These are phyloP conservation scores for Skeletonema grethae DNA, from an alignment of 108 stramenopile species.

Conservation along the genomic window DNA sequence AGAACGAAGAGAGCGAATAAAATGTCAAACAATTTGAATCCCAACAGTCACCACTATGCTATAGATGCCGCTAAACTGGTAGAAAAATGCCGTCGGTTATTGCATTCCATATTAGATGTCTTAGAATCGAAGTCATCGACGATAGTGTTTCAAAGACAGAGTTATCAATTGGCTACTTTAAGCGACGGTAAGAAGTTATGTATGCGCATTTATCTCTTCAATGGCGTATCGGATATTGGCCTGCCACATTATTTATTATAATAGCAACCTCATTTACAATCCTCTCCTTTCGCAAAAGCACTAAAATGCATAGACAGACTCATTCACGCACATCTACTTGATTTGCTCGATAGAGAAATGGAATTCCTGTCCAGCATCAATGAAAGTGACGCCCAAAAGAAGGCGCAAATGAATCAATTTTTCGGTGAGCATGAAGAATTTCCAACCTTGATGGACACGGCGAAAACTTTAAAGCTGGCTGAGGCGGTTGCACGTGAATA, in stretches of 20 bases:
- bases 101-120: slow-evolving; percentile 41
- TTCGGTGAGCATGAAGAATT: slow-evolving; percentile 32
- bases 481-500: slow-evolving; percentile 28
- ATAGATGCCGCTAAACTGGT: slow-evolving; percentile 58
- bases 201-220: not conserved
- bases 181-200: slow-evolving; percentile 31
- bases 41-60: slow-evolving; percentile 51
- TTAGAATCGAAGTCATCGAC: slow-evolving; percentile 30
- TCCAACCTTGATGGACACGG: slow-evolving; percentile 32
- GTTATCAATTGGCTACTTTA: slow-evolving; percentile 19
- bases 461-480: slow-evolving; percentile 20
- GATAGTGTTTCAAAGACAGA: slow-evolving; percentile 11
- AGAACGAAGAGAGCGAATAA: no score
- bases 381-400: slow-evolving; percentile 18
- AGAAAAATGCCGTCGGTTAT: slow-evolving; percentile 42
- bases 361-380: slow-evolving; percentile 39
- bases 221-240: no score
- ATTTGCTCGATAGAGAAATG: slow-evolving; percentile 49
- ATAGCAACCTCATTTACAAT: not conserved
- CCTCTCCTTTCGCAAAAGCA: slow-evolving; percentile 9
- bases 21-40: slow-evolving; percentile 1
- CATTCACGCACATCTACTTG: slow-evolving; percentile 50
- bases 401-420: slow-evolving; percentile 28
- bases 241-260: no score
- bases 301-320: slow-evolving; percentile 49